Evolutionary conservation across 805 yeast genomes (phyloP), one percentile per base, ranked within the genome.

Genomic region (Metschnikowia bowlesiae): DNA sequence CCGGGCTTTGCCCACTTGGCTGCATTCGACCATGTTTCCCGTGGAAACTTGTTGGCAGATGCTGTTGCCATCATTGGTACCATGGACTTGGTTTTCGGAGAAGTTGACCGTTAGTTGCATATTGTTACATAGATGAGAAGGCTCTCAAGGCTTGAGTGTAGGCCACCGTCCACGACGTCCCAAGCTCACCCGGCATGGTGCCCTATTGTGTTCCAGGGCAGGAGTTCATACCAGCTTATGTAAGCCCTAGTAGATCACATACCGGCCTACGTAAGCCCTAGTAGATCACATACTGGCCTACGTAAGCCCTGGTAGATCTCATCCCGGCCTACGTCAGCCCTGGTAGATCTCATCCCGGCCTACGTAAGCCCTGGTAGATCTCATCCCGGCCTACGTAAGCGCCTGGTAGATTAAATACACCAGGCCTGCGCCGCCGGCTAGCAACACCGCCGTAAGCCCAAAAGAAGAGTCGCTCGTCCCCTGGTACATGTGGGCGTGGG

Each of bases 61-160:
- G 92, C 94, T 28, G 96, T 89, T 50, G 96, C 96, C 48, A 89
- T 89, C 65, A 87, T 89, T 64, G 96, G 96, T 75, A 89, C 96
- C 53, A 88, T 89, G 96, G 96, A 89, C 75, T 81, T 89, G 70
- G 96, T 89, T 68, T 89, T 89, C 66, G 96, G 96, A 64, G 96
- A 89, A 72, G 96, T 89, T 61, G 96, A 89, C 75, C 90, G 96
- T 74, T 88, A 75, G 66, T 10, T 28, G 41, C 41, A 11, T 37
- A 16, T 13, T 26, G 31, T 5, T 11, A 39, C 16, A 39, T 26
- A 39, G 41, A n/a, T 30, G 10, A 30, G 32, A 30, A 22, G 22
- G 22, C 22, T 22, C 22, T 22, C 22, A 22, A 22, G 22, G 22
- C 22, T 22, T 4, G 22, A 0, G 22, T 22, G 22, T 22, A 16